Evolutionary conservation across 345 rosid genomes (phyloP).

Genomic region (Eucalyptus guilfoylei): DNA sequence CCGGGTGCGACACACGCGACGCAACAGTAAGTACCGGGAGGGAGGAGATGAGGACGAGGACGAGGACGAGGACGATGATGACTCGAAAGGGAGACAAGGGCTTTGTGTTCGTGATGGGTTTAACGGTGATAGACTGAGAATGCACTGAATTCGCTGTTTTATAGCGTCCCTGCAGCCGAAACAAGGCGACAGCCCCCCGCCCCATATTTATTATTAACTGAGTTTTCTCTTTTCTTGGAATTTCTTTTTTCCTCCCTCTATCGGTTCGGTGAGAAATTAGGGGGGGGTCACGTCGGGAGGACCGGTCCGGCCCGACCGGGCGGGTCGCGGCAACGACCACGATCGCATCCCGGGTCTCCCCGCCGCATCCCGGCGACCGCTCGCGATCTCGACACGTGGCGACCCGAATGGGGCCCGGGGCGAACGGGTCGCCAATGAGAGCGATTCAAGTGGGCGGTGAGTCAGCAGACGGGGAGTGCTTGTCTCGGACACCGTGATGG

Average conservation of each 20-base stretch:
- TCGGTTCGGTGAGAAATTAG: background rate
- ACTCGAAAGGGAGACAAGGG: background rate
- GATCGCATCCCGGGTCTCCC: background rate
- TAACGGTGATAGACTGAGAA: background rate
- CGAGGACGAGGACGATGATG: background rate
- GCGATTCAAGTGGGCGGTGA: conserved; percentile 17
- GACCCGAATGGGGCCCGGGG: background rate
- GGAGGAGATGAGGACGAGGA: background rate
- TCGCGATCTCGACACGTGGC: background rate
- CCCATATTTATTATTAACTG: background rate
- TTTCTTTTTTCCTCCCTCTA: background rate
- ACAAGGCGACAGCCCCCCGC: background rate
- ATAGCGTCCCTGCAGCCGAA: background rate
- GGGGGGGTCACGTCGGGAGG: background rate
- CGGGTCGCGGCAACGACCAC: background rate
- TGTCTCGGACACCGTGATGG: conserved; percentile 24
- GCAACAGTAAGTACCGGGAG: background rate
- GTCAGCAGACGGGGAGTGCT: conserved; percentile 12
- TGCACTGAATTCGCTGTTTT: background rate
- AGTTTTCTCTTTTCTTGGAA: background rate
- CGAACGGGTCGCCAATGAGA: background rate
- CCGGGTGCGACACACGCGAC: background rate
- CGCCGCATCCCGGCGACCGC: background rate
- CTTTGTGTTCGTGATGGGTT: background rate
- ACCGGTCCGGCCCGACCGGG: background rate